Evolutionary conservation across 1,284 basidiomycete genomes (phyloP).

Genomic region (Amylostereum areolatum): DNA sequence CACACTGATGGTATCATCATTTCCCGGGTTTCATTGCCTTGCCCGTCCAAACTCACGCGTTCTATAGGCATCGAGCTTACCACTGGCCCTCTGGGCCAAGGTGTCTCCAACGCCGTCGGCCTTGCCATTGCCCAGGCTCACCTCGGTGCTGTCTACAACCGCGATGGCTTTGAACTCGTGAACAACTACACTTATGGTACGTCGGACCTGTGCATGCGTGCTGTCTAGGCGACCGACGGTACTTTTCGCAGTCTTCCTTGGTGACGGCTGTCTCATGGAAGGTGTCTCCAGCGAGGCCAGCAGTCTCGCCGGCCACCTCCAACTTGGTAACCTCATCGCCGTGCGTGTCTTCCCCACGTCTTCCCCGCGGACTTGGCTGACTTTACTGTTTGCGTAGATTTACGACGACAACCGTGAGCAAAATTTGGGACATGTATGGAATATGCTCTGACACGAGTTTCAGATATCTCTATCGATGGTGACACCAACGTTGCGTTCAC

Average conservation of each 20-base stretch:
- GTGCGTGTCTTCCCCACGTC: constrained; percentile 36
- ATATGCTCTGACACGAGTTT: constrained; percentile 5
- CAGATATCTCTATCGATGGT: constrained; percentile 95
- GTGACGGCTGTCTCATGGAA: constrained; percentile 96
- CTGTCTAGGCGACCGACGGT: constrained; percentile 3
- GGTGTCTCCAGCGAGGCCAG: constrained; percentile 89
- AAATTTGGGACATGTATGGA: constrained; percentile 1
- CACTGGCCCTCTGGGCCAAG: constrained; percentile 94
- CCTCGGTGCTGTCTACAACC: constrained; percentile 86
- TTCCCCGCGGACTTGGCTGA: constrained; percentile 5
- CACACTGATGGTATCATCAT: constrained; percentile 71
- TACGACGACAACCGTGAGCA: constrained; percentile 85
- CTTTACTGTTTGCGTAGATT: constrained; percentile 38
- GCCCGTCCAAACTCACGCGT: constrained; percentile 3
- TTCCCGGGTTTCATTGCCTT: constrained; percentile 1
- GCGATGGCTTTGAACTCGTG: constrained; percentile 77
- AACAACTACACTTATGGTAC: constrained; percentile 88
- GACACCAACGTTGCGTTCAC: constrained; percentile 91
- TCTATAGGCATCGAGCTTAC: constrained; percentile 81
- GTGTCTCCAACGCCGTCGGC: constrained; percentile 90
- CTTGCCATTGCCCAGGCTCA: constrained; percentile 92
- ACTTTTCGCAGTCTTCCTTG: constrained; percentile 64
- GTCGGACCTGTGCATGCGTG: constrained; percentile 10
- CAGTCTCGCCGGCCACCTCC: constrained; percentile 89
- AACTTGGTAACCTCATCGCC: constrained; percentile 89